These are phyloP conservation scores for Pleurotus ostreatus DNA, from an alignment of 768 basidiomycete genomes.

Conservation along the genomic window DNA sequence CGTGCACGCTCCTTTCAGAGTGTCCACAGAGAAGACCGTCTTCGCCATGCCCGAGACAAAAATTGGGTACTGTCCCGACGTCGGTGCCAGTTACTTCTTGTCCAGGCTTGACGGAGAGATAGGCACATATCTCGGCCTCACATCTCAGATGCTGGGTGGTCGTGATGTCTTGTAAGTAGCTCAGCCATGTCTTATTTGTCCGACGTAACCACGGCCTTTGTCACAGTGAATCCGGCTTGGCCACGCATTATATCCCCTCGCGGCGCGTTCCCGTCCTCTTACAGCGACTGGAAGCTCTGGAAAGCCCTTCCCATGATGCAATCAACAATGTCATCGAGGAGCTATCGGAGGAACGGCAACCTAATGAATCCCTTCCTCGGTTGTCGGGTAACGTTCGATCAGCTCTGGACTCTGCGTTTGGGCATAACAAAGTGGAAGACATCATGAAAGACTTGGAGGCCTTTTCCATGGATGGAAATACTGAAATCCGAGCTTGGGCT, in stretches of 20 bases:
- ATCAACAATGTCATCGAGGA: slow-evolving; percentile 62
- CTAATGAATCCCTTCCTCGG: slow-evolving; percentile 47
- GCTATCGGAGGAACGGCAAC: slow-evolving; percentile 67
- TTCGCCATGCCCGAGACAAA: slow-evolving; percentile 98
- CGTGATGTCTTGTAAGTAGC: slow-evolving; percentile 79
- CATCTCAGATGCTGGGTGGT: slow-evolving; percentile 67
- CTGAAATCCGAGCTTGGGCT: slow-evolving; percentile 69
- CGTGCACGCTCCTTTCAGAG: slow-evolving; percentile 80
- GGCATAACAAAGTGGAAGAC: slow-evolving; percentile 61
- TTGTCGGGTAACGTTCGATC: slow-evolving; percentile 59
- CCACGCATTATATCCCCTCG: slow-evolving; percentile 89
- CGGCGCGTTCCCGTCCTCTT: slow-evolving; percentile 69
- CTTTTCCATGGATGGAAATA: slow-evolving; percentile 33
- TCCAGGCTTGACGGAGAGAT: slow-evolving; percentile 87
- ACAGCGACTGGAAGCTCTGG: slow-evolving; percentile 57
- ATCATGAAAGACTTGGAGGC: slow-evolving; percentile 59
- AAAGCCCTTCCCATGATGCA: slow-evolving; percentile 21
- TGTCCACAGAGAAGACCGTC: slow-evolving; percentile 88
- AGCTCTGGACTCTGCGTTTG: slow-evolving; percentile 83
- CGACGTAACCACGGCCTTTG: background rate
- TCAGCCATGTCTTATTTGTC: background rate
- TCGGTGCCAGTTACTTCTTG: slow-evolving; percentile 88
- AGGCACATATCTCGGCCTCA: slow-evolving; percentile 92
- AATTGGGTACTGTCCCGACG: slow-evolving; percentile 89
- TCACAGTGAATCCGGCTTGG: slow-evolving; percentile 82